A percentile compares a stretch with the other conserved stretches of the same genome.
Conservation (phyloP, 208 protist genomes). For the Blastocrithidia nonstop region DNA sequence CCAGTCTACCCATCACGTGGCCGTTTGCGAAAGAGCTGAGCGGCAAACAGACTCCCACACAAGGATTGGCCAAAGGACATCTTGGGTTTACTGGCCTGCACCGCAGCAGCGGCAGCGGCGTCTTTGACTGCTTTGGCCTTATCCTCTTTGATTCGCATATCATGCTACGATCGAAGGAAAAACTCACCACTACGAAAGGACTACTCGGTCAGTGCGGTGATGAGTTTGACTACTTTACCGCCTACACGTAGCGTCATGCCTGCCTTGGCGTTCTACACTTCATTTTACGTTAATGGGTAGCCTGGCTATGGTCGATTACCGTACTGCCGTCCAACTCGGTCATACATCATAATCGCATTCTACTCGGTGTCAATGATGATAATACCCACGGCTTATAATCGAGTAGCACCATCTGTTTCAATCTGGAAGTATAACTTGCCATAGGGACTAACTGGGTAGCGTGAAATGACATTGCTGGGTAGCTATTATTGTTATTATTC, state of each 20-base stretch:
- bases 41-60: slow-evolving; percentile 17
- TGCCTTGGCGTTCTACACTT: slow-evolving; percentile 37
- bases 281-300: slow-evolving; percentile 59
- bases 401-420: slow-evolving; percentile 65
- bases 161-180: slow-evolving; percentile 74
- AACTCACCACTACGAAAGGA: slow-evolving; percentile 79
- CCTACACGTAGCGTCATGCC: slow-evolving; percentile 57
- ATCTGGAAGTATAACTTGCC: slow-evolving; percentile 80
- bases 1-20: slow-evolving; percentile 53
- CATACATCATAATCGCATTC: slow-evolving; percentile 74
- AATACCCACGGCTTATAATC: slow-evolving; percentile 69
- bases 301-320: slow-evolving; percentile 76
- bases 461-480: slow-evolving; percentile 17
- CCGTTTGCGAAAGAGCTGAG: slow-evolving; percentile 43
- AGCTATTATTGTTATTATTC: background rate
- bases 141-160: slow-evolving; percentile 66
- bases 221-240: slow-evolving; percentile 44
- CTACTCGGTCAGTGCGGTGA: slow-evolving; percentile 70
- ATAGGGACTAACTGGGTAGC: slow-evolving; percentile 63
- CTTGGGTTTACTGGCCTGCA: slow-evolving; percentile 22
- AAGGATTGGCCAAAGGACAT: slow-evolving; percentile 59
- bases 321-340: slow-evolving; percentile 63
- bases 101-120: slow-evolving; percentile 29
- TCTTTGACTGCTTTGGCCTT: slow-evolving; percentile 50
- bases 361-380: slow-evolving; percentile 60